A percentile compares a stretch with the other conserved stretches of the same genome.
phyloP scores from a whole-genome alignment of 768 basidiomycete genomes.

The Podaxis carcinomalis region DNA sequence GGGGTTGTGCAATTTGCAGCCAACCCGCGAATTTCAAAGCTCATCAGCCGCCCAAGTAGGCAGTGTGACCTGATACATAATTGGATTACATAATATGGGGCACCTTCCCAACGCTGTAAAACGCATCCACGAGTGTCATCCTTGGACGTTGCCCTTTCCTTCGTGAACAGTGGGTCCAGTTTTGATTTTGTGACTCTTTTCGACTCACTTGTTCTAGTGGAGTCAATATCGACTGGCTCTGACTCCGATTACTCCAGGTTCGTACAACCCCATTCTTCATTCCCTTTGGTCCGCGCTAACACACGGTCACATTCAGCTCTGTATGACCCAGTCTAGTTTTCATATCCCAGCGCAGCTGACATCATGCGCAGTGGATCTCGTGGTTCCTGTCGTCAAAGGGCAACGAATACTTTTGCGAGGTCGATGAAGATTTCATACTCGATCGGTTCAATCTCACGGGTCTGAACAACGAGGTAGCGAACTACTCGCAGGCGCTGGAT shows the following conservation, averaged over 20 bases:
- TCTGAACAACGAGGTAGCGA: constrained; percentile 91
- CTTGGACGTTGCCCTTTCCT: too few relatives aligned
- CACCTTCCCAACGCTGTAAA: too few relatives aligned
- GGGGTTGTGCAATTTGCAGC: too few relatives aligned
- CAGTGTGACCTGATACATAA: too few relatives aligned
- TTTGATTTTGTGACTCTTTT: too few relatives aligned
- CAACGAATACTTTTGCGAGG: constrained; percentile 99
- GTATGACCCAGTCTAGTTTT: constrained; percentile 1
- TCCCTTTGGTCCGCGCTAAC: constrained; percentile 11
- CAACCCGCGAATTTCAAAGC: too few relatives aligned
- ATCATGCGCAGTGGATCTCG: constrained; percentile 76
- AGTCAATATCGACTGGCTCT: constrained; percentile 86
- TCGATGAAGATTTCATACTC: constrained; percentile 98
- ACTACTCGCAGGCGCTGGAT: constrained; percentile 91
- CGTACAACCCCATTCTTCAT: constrained; percentile 21
- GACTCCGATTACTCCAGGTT: constrained; percentile 97
- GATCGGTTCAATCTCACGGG: constrained; percentile 99
- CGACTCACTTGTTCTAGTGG: constrained; percentile 41
- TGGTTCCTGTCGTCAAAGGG: constrained; percentile 98
- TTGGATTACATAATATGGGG: too few relatives aligned
- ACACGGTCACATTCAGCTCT: constrained; percentile 1
- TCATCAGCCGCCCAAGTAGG: too few relatives aligned
- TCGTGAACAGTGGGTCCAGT: too few relatives aligned
- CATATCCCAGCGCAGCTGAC: not conserved
- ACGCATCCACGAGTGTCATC: too few relatives aligned